A percentile compares a stretch with the other conserved stretches of the same genome.
Evolutionary conservation across 441 rosid species (phyloP).

Genomic region (Kokia cookei): DNA sequence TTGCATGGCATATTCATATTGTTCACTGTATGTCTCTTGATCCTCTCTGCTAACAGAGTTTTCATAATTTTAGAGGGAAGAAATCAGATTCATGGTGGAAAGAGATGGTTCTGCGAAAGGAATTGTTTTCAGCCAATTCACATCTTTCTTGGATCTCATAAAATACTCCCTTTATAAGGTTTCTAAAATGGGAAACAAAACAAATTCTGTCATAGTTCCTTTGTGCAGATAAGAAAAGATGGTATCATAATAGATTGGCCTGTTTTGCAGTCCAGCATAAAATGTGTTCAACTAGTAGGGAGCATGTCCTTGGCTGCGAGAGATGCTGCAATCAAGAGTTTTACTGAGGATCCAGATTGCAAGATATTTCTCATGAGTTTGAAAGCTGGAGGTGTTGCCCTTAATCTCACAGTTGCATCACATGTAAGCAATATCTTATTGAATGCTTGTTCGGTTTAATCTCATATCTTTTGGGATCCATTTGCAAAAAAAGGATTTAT

Average conservation of each 20-base stretch:
- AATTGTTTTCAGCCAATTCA: slow-evolving; percentile 97
- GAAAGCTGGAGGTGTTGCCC: slow-evolving; percentile 97
- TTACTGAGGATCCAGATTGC: slow-evolving; percentile 85
- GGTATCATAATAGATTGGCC: background rate
- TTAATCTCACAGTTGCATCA: slow-evolving; percentile 91
- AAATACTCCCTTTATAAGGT: slow-evolving; percentile 81
- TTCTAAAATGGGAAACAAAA: background rate
- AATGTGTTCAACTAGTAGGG: slow-evolving; percentile 86
- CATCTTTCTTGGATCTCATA: slow-evolving; percentile 92
- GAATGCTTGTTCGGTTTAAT: background rate
- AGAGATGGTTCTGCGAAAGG: slow-evolving; percentile 98
- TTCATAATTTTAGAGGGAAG: slow-evolving; percentile 71
- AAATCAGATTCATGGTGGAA: slow-evolving; percentile 88
- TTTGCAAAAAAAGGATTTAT: background rate
- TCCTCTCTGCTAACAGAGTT: slow-evolving; percentile 1
- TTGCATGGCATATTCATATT: background rate
- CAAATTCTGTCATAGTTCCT: background rate
- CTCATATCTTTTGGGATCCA: background rate
- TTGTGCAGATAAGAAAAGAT: background rate
- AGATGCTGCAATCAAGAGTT: slow-evolving; percentile 79
- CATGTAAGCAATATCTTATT: slow-evolving; percentile 50
- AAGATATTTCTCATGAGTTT: slow-evolving; percentile 86
- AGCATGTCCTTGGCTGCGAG: slow-evolving; percentile 79
- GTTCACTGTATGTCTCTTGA: background rate
- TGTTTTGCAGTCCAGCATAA: slow-evolving; percentile 64